Evolutionary conservation across 1,139 yeast species (phyloP), one percentile per base, ranked within the genome.

Genomic region (Pichia sp.): DNA sequence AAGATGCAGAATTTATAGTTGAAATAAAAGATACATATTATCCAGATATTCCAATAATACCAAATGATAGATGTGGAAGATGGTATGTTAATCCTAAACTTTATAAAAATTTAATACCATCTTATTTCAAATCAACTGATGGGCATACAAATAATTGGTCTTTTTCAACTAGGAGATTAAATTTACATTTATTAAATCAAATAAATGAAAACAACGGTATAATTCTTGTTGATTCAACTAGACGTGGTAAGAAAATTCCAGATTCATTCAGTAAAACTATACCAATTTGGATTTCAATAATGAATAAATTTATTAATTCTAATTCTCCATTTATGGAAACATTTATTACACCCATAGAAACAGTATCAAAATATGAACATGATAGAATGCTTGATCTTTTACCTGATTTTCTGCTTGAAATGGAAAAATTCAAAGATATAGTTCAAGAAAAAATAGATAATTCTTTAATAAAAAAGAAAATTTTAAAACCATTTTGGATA

Each of bases 231-330:
- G 96, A 89, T 64, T 86, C 95, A 8, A 88, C 96, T 0, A 68
- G 96, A 54, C 70, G 88, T 46, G 96, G 96, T 2, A 89, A 88
- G 60, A 66, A 77, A 34, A 80, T 88, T 65, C 96, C 97, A 0
- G 97, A 89, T 66, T 86, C 96, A 0, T 67, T 87, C 8, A 82
- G 88, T 59, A 89, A 88, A 58, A 88, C 96, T 0, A 72, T 88
- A 1, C 96, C 96, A 0, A 84, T 86, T 2, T 89, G 97, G 97
- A 86, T 95, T 66, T 86, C 92, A 0, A 92, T 87, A 6, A 53
- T 88, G 31, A 86, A 85, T 60, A 66, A 67, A 34, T 67, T 81
- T 0, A 65, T 79, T 58, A 73, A 72, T 51, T 77, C 60, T 1
- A 11, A 28, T 2, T 43, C 40, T 4, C 29, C 63, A 3, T 70